phyloP scores from a whole-genome alignment of 2,329 filamentous ascomycete genomes.

The Keithomyces neogunnii region DNA sequence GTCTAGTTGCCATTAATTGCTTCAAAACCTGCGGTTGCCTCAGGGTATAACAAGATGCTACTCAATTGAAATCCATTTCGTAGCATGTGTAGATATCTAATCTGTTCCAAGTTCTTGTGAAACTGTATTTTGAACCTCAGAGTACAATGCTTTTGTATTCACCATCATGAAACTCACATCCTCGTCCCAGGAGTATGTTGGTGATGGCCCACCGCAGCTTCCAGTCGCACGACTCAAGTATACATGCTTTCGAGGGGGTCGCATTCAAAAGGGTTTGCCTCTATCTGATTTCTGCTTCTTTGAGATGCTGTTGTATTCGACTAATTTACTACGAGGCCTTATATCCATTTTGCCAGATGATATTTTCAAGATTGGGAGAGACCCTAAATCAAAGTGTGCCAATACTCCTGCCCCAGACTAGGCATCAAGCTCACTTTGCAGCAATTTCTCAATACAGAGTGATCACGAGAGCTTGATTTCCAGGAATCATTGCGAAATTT shows the following conservation, averaged over 20 bases:
- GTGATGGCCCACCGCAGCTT: neutral
- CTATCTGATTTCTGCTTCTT: neutral
- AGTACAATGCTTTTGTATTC: neutral
- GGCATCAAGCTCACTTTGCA: conserved; percentile 12
- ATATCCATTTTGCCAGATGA: conserved; percentile 21
- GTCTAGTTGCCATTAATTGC: neutral
- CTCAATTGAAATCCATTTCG: too few species aligned
- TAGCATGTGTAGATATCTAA: too few species aligned
- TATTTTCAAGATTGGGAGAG: conserved; percentile 27
- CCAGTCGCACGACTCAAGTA: conserved; percentile 6
- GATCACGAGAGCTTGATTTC: conserved; percentile 35
- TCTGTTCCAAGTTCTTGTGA: neutral
- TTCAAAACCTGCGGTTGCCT: neutral
- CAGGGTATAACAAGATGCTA: neutral
- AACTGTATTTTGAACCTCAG: neutral
- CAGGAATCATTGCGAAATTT: conserved; percentile 46
- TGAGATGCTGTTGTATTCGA: neutral
- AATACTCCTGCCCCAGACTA: neutral
- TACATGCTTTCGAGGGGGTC: neutral
- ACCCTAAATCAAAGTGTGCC: conserved; percentile 24
- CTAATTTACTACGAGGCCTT: conserved; percentile 12
- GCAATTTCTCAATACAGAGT: conserved; percentile 27
- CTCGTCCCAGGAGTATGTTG: neutral
- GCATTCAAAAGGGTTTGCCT: conserved; percentile 4
- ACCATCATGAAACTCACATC: neutral